Evolutionary conservation across 345 rosid genomes (phyloP), one percentile per base, ranked within the genome.

Genomic region (Isatis tinctoria): DNA sequence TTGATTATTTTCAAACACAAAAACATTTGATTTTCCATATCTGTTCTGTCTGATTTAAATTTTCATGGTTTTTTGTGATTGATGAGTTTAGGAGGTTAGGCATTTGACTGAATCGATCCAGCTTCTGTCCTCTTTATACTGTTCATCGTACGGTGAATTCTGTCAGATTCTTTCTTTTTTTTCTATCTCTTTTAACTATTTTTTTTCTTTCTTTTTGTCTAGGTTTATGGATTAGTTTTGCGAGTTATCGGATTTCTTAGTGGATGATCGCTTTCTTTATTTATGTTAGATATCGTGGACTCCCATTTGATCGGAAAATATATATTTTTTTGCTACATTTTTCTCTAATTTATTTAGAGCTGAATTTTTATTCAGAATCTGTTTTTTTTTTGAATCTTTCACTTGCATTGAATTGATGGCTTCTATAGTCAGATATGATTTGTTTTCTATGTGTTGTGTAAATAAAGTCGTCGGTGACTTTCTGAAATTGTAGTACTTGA

Each of bases 81-180:
- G 47, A 40, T 54, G 44, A 53, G 32, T 64, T 33, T 32, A 35
- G 30, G 30, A 28, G 57, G 70, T 65, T 65, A 24, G 4, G 16
- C 69, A 41, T 75, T 75, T 68, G 63, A 51, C 48, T 60, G 74
- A 75, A 30, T 75, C 57, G 74, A 75, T 75, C 63, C 69, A 51
- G 39, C 63, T 74, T 37, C 61, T 68, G 16, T 62, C 26, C 27
- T 73, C 63, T 65, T 32, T 32, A 8, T 52, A 49, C 78, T 74
- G 74, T 67, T 60, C 73, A 74, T 67, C 44, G 73, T 59, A 74
- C 73, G 68, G 35, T 58, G 53, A 61, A 14, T 73, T 60, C 48
- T 74, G 43, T 67, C 54, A 40, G 69, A 22, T 60, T 75, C 8
- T 49, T 66, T 52, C n/a, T 51, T 30, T 39, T 48, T 48, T 48